Evolutionary conservation across 805 yeast genomes (phyloP).

Genomic region (Candida pseudofarinosa): DNA sequence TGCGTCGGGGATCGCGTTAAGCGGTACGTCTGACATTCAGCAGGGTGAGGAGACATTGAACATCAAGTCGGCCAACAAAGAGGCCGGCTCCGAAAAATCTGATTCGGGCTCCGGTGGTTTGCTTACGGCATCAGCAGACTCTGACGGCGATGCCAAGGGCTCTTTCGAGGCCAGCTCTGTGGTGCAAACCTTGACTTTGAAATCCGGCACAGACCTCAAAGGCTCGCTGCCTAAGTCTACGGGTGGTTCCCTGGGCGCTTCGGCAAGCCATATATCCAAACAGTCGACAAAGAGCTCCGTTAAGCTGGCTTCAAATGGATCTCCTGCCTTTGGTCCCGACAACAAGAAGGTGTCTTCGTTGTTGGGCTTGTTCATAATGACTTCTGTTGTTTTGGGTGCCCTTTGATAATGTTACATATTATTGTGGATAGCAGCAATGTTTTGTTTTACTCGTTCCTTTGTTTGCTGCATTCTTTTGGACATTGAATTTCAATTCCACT

Average conservation of each 20-base stretch:
- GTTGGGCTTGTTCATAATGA: neutral
- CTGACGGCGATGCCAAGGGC: conserved; percentile 3
- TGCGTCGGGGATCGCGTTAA: neutral
- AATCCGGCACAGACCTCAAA: neutral
- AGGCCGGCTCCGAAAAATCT: neutral
- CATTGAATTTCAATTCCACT: too few species aligned
- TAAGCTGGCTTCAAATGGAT: neutral
- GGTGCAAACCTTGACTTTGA: conserved; percentile 4
- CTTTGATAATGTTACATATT: too few species aligned
- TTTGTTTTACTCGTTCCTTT: too few species aligned
- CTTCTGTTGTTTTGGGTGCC: neutral
- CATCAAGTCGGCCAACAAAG: neutral
- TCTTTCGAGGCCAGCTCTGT: conserved; percentile 4
- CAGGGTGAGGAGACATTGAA: neutral
- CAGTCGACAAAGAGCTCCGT: neutral
- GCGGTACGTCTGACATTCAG: neutral
- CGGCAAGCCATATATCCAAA: neutral
- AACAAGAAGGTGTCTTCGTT: neutral
- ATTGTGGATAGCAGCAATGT: too few species aligned
- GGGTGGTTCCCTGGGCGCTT: neutral
- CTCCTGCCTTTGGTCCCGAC: neutral
- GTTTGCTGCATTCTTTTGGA: too few species aligned
- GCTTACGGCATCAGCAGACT: neutral
- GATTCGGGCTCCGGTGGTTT: neutral
- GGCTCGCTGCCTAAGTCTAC: neutral